Evolutionary conservation across 306 rosid species (phyloP).

Genomic region (Quercus aquifolioides): DNA sequence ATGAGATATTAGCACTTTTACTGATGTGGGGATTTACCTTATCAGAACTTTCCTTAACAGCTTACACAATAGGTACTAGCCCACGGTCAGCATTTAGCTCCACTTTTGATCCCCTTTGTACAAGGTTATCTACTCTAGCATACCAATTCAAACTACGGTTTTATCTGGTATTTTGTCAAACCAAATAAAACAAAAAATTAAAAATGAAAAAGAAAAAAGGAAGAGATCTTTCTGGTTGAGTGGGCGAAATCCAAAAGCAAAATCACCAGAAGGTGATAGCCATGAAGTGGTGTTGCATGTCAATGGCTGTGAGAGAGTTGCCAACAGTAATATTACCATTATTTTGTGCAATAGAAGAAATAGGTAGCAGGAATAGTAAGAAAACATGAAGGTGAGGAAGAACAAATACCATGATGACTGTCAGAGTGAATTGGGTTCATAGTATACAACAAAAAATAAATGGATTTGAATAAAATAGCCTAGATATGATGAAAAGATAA

Average conservation of each 20-base stretch:
- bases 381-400: conserved; percentile 3
- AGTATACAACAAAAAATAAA: too few species aligned
- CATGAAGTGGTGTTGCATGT: neutral
- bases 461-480: too few species aligned
- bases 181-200: conserved; percentile 37
- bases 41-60: too few species aligned
- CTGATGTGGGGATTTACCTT: too few species aligned
- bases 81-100: conserved; percentile 28
- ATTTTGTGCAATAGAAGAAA: conserved; percentile 31
- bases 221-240: conserved; percentile 9
- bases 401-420: conserved; percentile 24
- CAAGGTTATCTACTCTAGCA: conserved; percentile 21
- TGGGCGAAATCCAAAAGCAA: conserved; percentile 55
- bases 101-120: conserved; percentile 40
- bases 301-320: conserved; percentile 24
- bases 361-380: conserved; percentile 15
- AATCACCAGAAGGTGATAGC: conserved; percentile 51
- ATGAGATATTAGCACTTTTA: too few species aligned
- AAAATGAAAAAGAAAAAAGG: conserved; percentile 41
- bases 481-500: too few species aligned
- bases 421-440: too few species aligned
- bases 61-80: conserved; percentile 2
- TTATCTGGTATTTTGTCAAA: conserved; percentile 30
- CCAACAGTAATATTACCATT: conserved; percentile 23
- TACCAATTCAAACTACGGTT: conserved; percentile 57